Evolutionary conservation across 1,139 yeast species (phyloP).

Genomic region (Kurtzmaniella quercitrusa): DNA sequence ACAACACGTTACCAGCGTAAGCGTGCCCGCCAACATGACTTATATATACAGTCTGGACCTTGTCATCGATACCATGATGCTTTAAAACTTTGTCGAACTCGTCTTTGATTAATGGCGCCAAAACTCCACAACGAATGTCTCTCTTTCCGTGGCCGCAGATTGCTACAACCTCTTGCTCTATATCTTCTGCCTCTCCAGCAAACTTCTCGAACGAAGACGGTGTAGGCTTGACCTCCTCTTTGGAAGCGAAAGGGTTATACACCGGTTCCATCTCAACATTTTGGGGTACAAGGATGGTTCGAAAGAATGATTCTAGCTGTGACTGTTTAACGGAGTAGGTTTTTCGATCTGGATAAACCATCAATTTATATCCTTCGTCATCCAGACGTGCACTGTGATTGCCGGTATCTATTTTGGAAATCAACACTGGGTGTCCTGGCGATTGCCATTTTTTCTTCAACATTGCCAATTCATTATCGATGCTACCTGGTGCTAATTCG

Average conservation of each 20-base stretch:
- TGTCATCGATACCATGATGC: conserved; percentile 17
- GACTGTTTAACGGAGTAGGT: conserved; percentile 29
- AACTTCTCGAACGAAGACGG: background rate
- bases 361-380: conserved; percentile 12
- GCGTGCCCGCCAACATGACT: conserved; percentile 79
- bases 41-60: conserved; percentile 48
- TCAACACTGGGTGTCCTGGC: conserved; percentile 47
- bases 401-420: conserved; percentile 32
- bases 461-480: conserved; percentile 30
- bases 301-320: conserved; percentile 37
- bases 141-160: conserved; percentile 66
- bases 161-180: conserved; percentile 28
- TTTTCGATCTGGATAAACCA: conserved; percentile 55
- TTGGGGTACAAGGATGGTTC: conserved; percentile 34
- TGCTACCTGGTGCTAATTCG: conserved; percentile 43
- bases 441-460: conserved; percentile 27
- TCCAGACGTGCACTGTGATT: conserved; percentile 5
- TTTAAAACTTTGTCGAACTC: conserved; percentile 48
- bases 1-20: conserved; percentile 71
- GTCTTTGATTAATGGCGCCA: conserved; percentile 52
- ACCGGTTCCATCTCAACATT: conserved; percentile 13
- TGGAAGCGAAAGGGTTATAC: conserved; percentile 29
- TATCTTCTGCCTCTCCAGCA: background rate
- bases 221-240: background rate
- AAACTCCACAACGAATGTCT: conserved; percentile 61